A percentile compares a stretch with the other conserved stretches of the same genome.
Evolutionary conservation across 257 asterid species (phyloP).

Genomic region (Solanum appendiculatum): DNA sequence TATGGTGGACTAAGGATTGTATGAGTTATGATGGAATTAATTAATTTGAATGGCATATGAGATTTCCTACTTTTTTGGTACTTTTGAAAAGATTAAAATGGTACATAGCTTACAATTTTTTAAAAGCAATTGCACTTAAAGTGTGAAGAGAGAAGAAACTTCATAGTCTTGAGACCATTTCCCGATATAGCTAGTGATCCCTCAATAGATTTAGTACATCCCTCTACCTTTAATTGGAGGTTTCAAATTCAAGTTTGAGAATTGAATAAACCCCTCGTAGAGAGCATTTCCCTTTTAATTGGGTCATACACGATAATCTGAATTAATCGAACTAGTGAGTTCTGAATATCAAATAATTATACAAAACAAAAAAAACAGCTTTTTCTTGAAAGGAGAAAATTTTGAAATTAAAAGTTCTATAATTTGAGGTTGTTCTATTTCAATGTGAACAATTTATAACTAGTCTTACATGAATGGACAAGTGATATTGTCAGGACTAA

Average conservation of each 20-base stretch:
- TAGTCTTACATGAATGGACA: conserved; percentile 33
- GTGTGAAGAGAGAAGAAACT: not conserved
- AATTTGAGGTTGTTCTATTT: not conserved
- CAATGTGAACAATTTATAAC: not conserved
- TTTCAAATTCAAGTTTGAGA: no score
- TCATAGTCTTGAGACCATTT: not conserved
- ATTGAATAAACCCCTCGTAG: not conserved
- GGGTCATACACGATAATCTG: fast-evolving
- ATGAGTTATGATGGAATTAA: not conserved
- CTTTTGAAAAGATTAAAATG: not conserved
- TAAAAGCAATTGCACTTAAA: not conserved
- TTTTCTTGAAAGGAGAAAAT: not conserved
- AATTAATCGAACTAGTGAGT: not conserved
- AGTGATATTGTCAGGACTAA: conserved; percentile 24
- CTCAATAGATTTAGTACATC: conserved; percentile 22
- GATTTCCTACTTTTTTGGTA: not conserved
- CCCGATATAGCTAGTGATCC: not conserved
- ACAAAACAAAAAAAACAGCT: not conserved
- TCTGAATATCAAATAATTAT: not conserved
- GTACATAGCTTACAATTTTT: not conserved
- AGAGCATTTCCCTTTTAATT: not conserved
- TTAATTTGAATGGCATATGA: not conserved
- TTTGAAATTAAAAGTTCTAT: not conserved
- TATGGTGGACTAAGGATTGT: not conserved
- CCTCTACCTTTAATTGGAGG: not conserved